A percentile compares a stretch with the other conserved stretches of the same genome.
phyloP scores from a whole-genome alignment of 805 yeast genomes.

The Candida coleopterorum region DNA sequence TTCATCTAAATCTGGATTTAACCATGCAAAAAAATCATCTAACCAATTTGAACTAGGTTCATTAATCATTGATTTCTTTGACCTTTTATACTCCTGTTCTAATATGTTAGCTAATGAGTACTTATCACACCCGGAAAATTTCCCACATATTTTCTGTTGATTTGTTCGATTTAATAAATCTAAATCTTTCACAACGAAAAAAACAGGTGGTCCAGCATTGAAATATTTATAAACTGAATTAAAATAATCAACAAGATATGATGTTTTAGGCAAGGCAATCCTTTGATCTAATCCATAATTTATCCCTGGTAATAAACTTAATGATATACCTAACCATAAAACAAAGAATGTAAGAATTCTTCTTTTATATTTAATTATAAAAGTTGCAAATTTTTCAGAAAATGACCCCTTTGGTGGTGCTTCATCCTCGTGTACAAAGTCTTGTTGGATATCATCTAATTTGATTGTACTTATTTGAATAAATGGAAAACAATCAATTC shows the following conservation, averaged over 20 bases:
- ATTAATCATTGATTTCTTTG: slow-evolving; percentile 57
- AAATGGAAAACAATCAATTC: slow-evolving; percentile 63
- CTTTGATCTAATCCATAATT: slow-evolving; percentile 85
- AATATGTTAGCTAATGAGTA: slow-evolving; percentile 74
- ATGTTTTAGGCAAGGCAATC: slow-evolving; percentile 77
- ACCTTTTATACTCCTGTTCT: slow-evolving; percentile 77
- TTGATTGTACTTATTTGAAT: slow-evolving; percentile 22
- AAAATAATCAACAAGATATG: slow-evolving; percentile 79
- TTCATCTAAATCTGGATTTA: slow-evolving; percentile 80
- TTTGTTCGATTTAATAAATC: slow-evolving; percentile 56
- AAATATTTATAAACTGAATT: slow-evolving; percentile 67
- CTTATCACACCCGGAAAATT: slow-evolving; percentile 78
- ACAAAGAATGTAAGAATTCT: slow-evolving; percentile 51
- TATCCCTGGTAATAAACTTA: slow-evolving; percentile 64
- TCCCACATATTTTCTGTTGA: slow-evolving; percentile 81
- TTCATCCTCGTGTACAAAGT: slow-evolving; percentile 10
- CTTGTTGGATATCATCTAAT: slow-evolving; percentile 14
- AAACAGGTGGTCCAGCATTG: slow-evolving; percentile 89
- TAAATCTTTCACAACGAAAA: slow-evolving; percentile 68
- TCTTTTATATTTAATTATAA: slow-evolving; percentile 43
- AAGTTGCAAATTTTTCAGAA: slow-evolving; percentile 52
- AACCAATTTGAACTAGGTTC: slow-evolving; percentile 92
- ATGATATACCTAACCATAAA: slow-evolving; percentile 61
- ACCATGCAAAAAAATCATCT: slow-evolving; percentile 83
- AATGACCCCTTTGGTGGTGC: slow-evolving; percentile 29